Evolutionary conservation across 225 moss, liverwort and hornwort genomes (phyloP).

Genomic region (Polytrichum commune): DNA sequence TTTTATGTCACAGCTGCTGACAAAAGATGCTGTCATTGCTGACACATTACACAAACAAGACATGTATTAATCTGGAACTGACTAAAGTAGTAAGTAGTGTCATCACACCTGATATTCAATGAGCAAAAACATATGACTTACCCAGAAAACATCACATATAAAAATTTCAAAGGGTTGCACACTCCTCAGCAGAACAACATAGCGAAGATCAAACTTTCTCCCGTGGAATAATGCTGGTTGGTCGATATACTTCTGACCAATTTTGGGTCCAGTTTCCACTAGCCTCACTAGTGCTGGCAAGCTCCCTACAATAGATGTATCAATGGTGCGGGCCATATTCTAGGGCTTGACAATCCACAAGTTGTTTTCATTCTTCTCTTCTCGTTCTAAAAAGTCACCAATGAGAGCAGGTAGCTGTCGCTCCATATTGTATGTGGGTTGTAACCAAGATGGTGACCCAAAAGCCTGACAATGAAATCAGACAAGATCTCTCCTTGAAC

Average conservation of each 20-base stretch:
- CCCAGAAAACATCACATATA: conserved; percentile 87
- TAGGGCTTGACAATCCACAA: conserved; percentile 99
- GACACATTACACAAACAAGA: too few species aligned
- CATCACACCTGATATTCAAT: not conserved
- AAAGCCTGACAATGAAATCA: conserved; percentile 51
- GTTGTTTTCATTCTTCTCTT: conserved; percentile 57
- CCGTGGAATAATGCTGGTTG: conserved; percentile 76
- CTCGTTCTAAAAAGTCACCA: conserved; percentile 76
- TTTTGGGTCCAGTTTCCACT: conserved; percentile 97
- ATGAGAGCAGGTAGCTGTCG: conserved; percentile 62
- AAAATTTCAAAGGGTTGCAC: conserved; percentile 83
- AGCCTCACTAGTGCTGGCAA: conserved; percentile 82
- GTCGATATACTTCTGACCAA: conserved; percentile 92
- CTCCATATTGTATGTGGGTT: conserved; percentile 91
- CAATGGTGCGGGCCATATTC: conserved; percentile 99
- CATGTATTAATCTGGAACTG: not conserved
- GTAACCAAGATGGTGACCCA: conserved; percentile 74
- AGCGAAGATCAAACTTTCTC: conserved; percentile 93
- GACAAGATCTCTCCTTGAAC: too few species aligned
- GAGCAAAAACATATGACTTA: conserved; percentile 16
- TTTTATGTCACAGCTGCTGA: too few species aligned
- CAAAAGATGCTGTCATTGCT: too few species aligned
- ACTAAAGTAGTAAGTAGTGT: not conserved
- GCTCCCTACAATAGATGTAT: conserved; percentile 77
- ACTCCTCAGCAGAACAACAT: conserved; percentile 83